Evolutionary conservation across 306 rosid species (phyloP), one percentile per base, ranked within the genome.

Genomic region (Pyrus bretschneideri): DNA sequence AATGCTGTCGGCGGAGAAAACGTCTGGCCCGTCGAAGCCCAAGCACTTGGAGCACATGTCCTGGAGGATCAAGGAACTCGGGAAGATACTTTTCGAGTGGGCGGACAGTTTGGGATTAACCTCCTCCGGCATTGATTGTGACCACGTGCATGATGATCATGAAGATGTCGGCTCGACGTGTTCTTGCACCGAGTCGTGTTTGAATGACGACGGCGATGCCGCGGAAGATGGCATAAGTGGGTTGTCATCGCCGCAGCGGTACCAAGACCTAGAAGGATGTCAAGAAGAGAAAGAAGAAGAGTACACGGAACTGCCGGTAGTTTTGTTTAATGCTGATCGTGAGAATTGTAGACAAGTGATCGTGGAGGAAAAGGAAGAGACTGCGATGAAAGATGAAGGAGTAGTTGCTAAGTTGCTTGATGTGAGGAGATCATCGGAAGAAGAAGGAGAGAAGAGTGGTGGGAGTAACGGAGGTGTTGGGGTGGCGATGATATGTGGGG

Each of bases 141-240:
- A 74, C 9, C 85, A 44, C 0, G 77, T 60, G 11, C 58, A 25
- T 25, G 31, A n/a, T 7, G 67, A 52, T 29, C 29, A 31, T 42
- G 63, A 25, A 4, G 87, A 81, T 23, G 75, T 60, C 2, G 81
- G 29, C 22, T 87, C 88, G 4, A 9, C 73, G 42, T 88, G 85
- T 79, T 83, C 91, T 78, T 78, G 85, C 76, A 83, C 82, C 21
- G 84, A 85, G 30, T 88, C 87, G 0, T 72, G 84, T 31, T 55
- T 83, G 22, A 68, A 79, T 61, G 90, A 87, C 9, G 92, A 83
- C 6, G 83, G 75, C 6, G 81, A 85, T 38, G 77, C 46, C 18
- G n/a, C 44, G 7, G 68, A 30, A 0, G 14, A 63, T 29, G n/a
- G 44, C 4, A 1, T 31, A 4, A 11, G 13, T 25, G 67, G 38